Conservation (phyloP, 805 yeast species). For the Kodamaea jinghongensis region DNA sequence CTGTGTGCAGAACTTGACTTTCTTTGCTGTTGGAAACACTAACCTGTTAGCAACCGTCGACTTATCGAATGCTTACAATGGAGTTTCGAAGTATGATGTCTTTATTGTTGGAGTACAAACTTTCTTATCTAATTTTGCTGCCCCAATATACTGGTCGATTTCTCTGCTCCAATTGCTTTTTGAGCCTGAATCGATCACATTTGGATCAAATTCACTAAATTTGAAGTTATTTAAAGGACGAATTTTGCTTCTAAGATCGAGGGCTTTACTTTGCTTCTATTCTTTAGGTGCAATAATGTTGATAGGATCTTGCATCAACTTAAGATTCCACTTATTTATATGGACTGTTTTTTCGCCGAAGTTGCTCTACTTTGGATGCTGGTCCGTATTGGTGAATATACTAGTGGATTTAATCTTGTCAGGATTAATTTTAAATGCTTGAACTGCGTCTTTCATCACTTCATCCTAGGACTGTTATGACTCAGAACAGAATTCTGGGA, state of each 20-base stretch:
- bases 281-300: slow-evolving; percentile 57
- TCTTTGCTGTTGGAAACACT: slow-evolving; percentile 87
- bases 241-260: slow-evolving; percentile 31
- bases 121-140: slow-evolving; percentile 79
- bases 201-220: slow-evolving; percentile 16
- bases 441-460: no score
- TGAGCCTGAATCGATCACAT: slow-evolving; percentile 25
- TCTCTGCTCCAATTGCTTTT: slow-evolving; percentile 41
- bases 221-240: slow-evolving; percentile 27
- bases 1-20: slow-evolving; percentile 68
- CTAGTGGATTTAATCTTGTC: slow-evolving; percentile 24
- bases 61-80: slow-evolving; percentile 89
- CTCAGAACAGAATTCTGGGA: no score
- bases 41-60: slow-evolving; percentile 91
- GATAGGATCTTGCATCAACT: slow-evolving; percentile 63
- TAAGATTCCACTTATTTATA: slow-evolving; percentile 84
- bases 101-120: slow-evolving; percentile 73
- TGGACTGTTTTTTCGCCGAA: slow-evolving; percentile 99
- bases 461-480: no score
- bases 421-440: background rate
- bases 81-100: slow-evolving; percentile 68
- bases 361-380: slow-evolving; percentile 71
- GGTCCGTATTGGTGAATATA: slow-evolving; percentile 57
- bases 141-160: slow-evolving; percentile 78
- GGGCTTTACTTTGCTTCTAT: slow-evolving; percentile 52